Evolutionary conservation across 1,284 basidiomycete species (phyloP).

Genomic region (Heterobasidion annosum): DNA sequence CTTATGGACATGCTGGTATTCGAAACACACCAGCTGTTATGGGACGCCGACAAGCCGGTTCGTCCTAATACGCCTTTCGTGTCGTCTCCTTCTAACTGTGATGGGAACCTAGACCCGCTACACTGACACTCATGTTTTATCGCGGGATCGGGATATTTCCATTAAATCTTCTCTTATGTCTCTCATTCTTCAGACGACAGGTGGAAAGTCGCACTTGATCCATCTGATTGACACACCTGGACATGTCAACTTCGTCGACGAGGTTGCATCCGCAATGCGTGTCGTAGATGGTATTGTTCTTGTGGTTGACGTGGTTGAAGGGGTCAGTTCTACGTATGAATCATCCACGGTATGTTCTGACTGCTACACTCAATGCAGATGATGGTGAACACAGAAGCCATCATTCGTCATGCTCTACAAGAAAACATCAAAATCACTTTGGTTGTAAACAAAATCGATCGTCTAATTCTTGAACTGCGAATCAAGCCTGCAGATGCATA

Average conservation of each 20-base stretch:
- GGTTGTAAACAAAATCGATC: constrained; percentile 97
- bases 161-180: constrained; percentile 98
- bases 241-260: constrained; percentile 97
- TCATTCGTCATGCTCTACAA: constrained; percentile 82
- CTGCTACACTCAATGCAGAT: constrained; percentile 34
- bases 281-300: constrained; percentile 91
- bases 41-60: constrained; percentile 85
- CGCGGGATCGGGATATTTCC: constrained; percentile 85
- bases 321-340: constrained; percentile 41
- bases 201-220: constrained; percentile 88
- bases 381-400: constrained; percentile 84
- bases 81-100: constrained; percentile 1
- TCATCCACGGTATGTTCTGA: neutral
- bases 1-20: constrained; percentile 95
- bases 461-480: constrained; percentile 92
- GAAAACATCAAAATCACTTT: constrained; percentile 89
- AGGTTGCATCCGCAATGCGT: constrained; percentile 84
- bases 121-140: constrained; percentile 91
- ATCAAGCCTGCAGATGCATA: constrained; percentile 95
- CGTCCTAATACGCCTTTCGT: constrained; percentile 21
- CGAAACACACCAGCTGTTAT: constrained; percentile 92
- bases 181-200: constrained; percentile 79
- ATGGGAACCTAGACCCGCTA: constrained; percentile 63
- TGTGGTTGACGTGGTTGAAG: constrained; percentile 94
- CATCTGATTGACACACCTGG: constrained; percentile 98